A percentile compares a stretch with the other conserved stretches of the same genome.
Evolutionary conservation across 176 grass and related monocot species (phyloP).

Genomic region (Rhynchospora pubera): DNA sequence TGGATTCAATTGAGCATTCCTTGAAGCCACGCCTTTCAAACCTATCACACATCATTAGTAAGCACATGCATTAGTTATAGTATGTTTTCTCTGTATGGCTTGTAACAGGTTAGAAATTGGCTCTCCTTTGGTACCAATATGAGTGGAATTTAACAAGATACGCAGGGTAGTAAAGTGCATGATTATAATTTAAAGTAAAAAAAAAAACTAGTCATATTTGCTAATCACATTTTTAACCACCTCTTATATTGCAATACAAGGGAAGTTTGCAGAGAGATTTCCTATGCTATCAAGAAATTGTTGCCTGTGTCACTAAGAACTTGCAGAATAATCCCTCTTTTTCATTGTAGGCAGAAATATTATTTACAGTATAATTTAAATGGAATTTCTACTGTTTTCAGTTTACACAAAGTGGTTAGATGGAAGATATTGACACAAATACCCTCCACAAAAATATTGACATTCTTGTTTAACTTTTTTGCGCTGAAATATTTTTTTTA

Average conservation of each 20-base stretch:
- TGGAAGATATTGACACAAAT: background rate
- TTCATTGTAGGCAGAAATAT: background rate
- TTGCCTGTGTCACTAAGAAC: background rate
- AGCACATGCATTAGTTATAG: constrained; percentile 9
- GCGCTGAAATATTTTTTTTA: background rate
- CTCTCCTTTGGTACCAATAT: background rate
- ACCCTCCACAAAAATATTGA: background rate
- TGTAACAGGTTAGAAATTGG: background rate
- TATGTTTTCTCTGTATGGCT: background rate
- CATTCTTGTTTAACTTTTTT: background rate
- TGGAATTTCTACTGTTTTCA: background rate
- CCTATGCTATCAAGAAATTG: background rate
- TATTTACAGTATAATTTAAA: background rate
- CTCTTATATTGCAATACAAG: background rate
- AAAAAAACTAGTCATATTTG: background rate
- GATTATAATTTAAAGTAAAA: constrained; percentile 1
- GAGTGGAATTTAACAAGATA: background rate
- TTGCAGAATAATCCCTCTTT: background rate
- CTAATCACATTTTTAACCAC: background rate
- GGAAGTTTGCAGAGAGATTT: background rate
- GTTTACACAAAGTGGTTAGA: background rate
- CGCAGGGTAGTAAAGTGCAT: background rate
- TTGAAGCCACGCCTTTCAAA: constrained; percentile 80
- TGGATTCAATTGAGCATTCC: constrained; percentile 58
- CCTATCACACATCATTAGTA: constrained; percentile 42